Evolutionary conservation across 2,329 filamentous ascomycete genomes (phyloP), one percentile per base, ranked within the genome.

Genomic region (Cladosporium sphaerospermum): DNA sequence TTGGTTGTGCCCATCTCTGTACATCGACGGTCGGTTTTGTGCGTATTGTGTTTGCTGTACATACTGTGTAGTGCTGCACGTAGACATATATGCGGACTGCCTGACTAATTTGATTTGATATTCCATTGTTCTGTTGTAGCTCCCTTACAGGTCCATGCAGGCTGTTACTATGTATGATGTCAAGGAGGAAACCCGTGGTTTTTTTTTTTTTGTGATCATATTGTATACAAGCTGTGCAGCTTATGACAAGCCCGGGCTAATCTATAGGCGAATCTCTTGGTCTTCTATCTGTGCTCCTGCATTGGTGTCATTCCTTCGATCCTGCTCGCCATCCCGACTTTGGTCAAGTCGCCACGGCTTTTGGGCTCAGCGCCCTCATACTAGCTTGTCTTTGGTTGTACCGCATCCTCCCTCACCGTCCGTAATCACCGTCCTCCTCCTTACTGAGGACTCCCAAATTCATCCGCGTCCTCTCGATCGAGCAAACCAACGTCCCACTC

Each of bases 201-300:
- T 16, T 16, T 16, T 34, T 45, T 45, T 45, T 36, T 33, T 33
- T 45, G n/a, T 2, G 37, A 46, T 46, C 44, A 46, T 46, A 46
- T 31, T 36, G 44, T 31, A 46, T 46, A 18, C 44, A 46, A 46
- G 44, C 44, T 46, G 16, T 33, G 10, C 32, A 46, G 44, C 44
- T 46, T 46, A 46, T 16, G 37, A 40, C 10, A 40, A 40, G 10
- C 37, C 37, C 37, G 31, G 16, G 32, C 44, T 45, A 45, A 23
- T 28, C 18, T 2, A 4, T 28, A 28, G 16, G n/a, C 14, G 16
- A 43, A 8, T 43, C 33, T 34, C 33, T 34, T 34, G 33, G 33
- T 28, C 18, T 9, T 28, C 9, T 43, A 28, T 45, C 43, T 43
- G 18, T 43, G 41, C 41, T 43, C 41, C 19, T 28, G 19, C 41